Evolutionary conservation across 148 eudicot species (phyloP).

Genomic region (Cornus kousa): DNA sequence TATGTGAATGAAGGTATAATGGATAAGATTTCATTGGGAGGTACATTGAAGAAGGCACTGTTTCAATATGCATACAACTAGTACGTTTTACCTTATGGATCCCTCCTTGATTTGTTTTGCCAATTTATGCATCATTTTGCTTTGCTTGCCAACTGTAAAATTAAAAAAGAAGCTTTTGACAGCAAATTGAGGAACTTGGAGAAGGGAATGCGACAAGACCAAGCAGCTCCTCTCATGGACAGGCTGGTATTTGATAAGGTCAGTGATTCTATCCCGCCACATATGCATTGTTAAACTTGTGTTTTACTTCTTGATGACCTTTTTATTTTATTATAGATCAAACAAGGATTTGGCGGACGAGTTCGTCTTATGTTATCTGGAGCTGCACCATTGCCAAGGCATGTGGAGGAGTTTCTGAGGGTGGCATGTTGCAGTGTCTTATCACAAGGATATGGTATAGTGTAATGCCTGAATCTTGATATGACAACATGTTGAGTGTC

Average conservation of each 20-base stretch:
- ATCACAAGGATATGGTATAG: conserved; percentile 93
- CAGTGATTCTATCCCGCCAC: conserved; percentile 9
- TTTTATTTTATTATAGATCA: conserved; percentile 46
- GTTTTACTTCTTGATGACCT: not conserved
- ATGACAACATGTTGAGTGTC: not conserved
- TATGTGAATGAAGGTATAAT: conserved; percentile 55
- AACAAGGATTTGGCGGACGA: conserved; percentile 88
- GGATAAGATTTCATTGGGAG: conserved; percentile 64
- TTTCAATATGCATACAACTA: conserved; percentile 86
- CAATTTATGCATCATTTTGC: conserved; percentile 5
- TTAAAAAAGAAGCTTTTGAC: conserved; percentile 22
- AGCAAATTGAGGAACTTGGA: conserved; percentile 86
- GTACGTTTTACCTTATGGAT: conserved; percentile 37
- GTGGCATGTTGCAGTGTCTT: conserved; percentile 70
- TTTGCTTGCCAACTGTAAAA: conserved; percentile 1
- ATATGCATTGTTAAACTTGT: not conserved
- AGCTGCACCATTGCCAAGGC: conserved; percentile 93
- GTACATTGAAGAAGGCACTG: conserved; percentile 64
- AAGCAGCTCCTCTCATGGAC: conserved; percentile 92
- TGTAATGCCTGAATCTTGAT: not conserved
- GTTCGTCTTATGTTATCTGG: conserved; percentile 83
- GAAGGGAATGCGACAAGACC: conserved; percentile 79
- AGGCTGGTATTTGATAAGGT: conserved; percentile 88
- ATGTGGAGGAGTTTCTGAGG: conserved; percentile 91
- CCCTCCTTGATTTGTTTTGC: not conserved